Conservation (phyloP, 129 eudicot species). For the Tagetes patula region DNA sequence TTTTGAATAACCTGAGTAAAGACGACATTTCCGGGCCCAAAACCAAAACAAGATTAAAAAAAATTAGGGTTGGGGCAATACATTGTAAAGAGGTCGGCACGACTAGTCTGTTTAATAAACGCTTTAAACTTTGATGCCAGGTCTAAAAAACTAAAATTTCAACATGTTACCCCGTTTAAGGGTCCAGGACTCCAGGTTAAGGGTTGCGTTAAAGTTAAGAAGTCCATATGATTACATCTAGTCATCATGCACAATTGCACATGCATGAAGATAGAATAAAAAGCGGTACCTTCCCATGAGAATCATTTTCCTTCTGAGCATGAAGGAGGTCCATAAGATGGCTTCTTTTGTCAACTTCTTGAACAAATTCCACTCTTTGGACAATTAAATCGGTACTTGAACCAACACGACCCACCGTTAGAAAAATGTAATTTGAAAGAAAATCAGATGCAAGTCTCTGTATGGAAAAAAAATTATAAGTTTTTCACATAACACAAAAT, state of each 20-base stretch:
- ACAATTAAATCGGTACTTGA: slow-evolving; percentile 38
- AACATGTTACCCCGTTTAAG: too few relatives aligned
- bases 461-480: slow-evolving; percentile 5
- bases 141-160: too few relatives aligned
- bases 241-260: slow-evolving; percentile 1
- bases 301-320: slow-evolving; percentile 29
- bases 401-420: slow-evolving; percentile 72
- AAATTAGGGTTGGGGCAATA: neutral
- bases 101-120: neutral
- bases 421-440: slow-evolving; percentile 73
- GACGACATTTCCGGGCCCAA: neutral
- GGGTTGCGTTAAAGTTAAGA: neutral
- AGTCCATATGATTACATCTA: neutral
- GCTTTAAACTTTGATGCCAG: too few relatives aligned
- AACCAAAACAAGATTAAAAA: neutral
- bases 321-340: slow-evolving; percentile 37
- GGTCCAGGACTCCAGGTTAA: too few relatives aligned
- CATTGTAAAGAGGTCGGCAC: neutral
- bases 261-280: neutral
- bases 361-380: slow-evolving; percentile 35
- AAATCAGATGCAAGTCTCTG: slow-evolving; percentile 91
- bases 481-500: neutral
- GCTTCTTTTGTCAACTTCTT: slow-evolving; percentile 33
- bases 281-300: slow-evolving; percentile 19
- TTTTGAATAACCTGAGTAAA: neutral